Evolutionary conservation across 164 flowering plant species (phyloP), one percentile per base, ranked within the genome.

Genomic region (Vitis rupestris): DNA sequence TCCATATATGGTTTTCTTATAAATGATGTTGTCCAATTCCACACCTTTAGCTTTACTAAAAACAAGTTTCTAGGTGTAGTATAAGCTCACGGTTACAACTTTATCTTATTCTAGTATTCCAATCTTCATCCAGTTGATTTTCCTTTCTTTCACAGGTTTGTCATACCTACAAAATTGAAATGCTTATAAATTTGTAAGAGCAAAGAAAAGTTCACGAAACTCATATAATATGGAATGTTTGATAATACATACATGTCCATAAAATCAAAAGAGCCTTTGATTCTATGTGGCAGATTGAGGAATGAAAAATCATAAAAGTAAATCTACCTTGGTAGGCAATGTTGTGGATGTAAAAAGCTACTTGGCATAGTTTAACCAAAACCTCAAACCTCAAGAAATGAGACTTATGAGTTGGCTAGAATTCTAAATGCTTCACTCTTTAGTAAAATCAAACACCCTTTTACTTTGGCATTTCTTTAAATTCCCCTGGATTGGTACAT

Each of bases 101-200:
- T 74, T 81, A 74, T 90, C 72, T 15, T 91, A 81, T 80, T 92
- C 98, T 51, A 90, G 52, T 54, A 95, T 83, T 58, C 86, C 99
- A 57, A 98, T 98, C 74, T 95, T 95, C 98, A 95, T 85, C 99
- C 97, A 95, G 67, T 92, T 95, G 31, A 92, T 91, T 76, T 92
- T 95, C 81, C 96, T 88, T 80, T 98, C 98, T 80, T 85, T 88
- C 31, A 88, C 87, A 16, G 96, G 97, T 81, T 91, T 88, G 11
- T 75, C 70, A 71, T 92, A 81, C 72, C 98, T 92, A 85, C 73
- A 79, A 58, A 44, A 23, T 23, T 23, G 27, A 23, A 23, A 23
- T 23, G 2, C 27, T 23, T 23, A 1, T 23, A 23, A 23, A 23
- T 23, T 23, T 23, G 27, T 23, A 23, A 23, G 27, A 23, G 27